A percentile compares a stretch with the other conserved stretches of the same genome.
phyloP scores from a whole-genome alignment of 345 rosid genomes.

The Eucalyptus brandiana region DNA sequence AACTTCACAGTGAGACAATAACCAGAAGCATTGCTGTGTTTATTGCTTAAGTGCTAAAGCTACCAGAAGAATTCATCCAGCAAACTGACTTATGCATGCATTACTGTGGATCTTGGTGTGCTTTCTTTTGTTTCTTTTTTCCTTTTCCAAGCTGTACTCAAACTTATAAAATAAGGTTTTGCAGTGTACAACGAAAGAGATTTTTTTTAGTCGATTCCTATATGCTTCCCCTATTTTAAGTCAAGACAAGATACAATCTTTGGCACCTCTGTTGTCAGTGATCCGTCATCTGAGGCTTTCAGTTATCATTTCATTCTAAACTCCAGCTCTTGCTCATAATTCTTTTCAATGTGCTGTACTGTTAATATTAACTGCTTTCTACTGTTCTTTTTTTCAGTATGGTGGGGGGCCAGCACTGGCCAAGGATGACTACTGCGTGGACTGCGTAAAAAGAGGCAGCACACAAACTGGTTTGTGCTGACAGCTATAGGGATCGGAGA shows the following conservation, averaged over 20 bases:
- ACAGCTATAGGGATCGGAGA: slow-evolving; percentile 89
- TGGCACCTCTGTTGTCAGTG: background rate
- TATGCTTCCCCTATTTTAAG: background rate
- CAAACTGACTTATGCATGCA: background rate
- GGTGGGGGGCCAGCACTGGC: slow-evolving; percentile 69
- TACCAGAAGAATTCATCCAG: background rate
- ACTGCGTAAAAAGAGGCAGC: slow-evolving; percentile 76
- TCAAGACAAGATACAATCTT: background rate
- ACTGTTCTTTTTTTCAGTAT: slow-evolving; percentile 20
- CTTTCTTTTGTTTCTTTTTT: background rate
- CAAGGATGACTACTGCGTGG: slow-evolving; percentile 61
- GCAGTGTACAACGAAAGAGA: background rate
- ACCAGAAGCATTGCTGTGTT: background rate
- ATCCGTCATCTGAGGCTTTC: background rate
- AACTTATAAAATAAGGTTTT: background rate
- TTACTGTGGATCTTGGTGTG: background rate
- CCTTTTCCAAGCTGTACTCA: background rate
- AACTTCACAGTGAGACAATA: background rate
- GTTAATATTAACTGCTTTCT: background rate
- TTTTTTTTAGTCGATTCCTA: background rate
- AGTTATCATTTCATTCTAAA: background rate
- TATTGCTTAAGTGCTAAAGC: background rate
- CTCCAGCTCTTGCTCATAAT: background rate
- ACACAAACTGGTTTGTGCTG: slow-evolving; percentile 54
- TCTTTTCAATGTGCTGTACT: background rate